A percentile compares a stretch with the other conserved stretches of the same genome.
phyloP scores from a whole-genome alignment of 352 stramenopile species.

The Phytophthora vignae region DNA sequence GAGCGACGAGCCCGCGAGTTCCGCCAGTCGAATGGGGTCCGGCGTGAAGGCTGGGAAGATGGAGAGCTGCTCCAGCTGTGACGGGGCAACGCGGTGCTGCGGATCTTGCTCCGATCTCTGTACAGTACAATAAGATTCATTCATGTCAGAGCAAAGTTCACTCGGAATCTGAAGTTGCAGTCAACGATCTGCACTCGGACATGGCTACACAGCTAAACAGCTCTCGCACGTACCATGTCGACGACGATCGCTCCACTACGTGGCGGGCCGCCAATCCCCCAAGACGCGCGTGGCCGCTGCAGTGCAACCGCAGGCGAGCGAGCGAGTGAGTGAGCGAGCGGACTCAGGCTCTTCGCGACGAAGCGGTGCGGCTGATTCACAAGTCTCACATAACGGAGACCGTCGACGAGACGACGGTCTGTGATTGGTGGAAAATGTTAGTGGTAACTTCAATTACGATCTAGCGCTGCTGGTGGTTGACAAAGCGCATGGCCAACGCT shows the following conservation, averaged over 20 bases:
- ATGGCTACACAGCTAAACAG: not conserved
- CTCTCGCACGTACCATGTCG: conserved; percentile 7
- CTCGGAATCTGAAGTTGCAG: conserved; percentile 22
- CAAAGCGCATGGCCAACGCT: conserved; percentile 43
- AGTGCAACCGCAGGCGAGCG: not conserved
- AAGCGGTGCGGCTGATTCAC: not conserved
- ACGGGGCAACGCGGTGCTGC: conserved; percentile 8
- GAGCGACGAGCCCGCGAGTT: conserved; percentile 21
- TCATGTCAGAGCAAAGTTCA: conserved; percentile 11
- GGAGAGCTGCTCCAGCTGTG: conserved; percentile 25
- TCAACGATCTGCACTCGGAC: not conserved
- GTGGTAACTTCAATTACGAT: not conserved
- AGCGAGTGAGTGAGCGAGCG: not conserved
- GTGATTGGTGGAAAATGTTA: not conserved
- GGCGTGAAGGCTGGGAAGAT: conserved; percentile 39
- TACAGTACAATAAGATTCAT: not conserved
- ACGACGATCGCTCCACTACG: not conserved
- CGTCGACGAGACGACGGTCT: not conserved
- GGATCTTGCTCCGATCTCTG: not conserved
- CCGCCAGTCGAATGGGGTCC: conserved; percentile 20
- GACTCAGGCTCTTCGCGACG: not conserved
- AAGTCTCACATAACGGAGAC: not conserved
- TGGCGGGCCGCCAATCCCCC: conserved; percentile 7
- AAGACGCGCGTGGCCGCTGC: not conserved
- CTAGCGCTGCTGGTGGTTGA: conserved; percentile 33